Percentiles rank a stretch among this genome's conserved stretches.
These are phyloP conservation scores for Zymoseptoria passerinii DNA, from an alignment of 2,329 filamentous ascomycete species.

Conservation along the genomic window DNA sequence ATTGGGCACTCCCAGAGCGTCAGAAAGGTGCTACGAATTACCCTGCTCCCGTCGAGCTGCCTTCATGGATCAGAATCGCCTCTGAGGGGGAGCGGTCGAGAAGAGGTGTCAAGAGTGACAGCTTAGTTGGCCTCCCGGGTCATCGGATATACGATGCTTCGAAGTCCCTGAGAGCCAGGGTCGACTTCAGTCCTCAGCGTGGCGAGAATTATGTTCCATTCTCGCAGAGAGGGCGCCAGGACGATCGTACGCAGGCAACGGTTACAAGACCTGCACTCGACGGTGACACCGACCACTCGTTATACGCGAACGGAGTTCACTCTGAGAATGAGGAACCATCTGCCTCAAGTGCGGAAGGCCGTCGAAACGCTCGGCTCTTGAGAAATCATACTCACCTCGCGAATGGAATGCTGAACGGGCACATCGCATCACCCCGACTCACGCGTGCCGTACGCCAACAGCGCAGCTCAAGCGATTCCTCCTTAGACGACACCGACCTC, in stretches of 20 bases:
- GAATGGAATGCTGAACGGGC: background rate
- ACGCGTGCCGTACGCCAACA: background rate
- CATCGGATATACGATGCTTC: background rate
- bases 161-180: background rate
- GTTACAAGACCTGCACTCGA: background rate
- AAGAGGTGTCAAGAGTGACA: background rate
- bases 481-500: background rate
- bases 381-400: background rate
- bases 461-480: background rate
- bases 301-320: background rate
- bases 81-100: background rate
- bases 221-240: background rate
- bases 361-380: background rate
- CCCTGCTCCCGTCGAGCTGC: background rate
- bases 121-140: constrained; percentile 6
- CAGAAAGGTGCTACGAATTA: background rate
- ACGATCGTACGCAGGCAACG: background rate
- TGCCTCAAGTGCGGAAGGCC: background rate
- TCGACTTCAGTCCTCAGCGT: background rate
- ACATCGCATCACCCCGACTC: background rate
- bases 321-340: background rate
- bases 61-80: constrained; percentile 6
- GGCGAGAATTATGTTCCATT: background rate
- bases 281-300: background rate
- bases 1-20: constrained; percentile 15